Evolutionary conservation across 2,329 filamentous ascomycete species (phyloP), one percentile per base, ranked within the genome.

Genomic region (Fusarium zealandicum): DNA sequence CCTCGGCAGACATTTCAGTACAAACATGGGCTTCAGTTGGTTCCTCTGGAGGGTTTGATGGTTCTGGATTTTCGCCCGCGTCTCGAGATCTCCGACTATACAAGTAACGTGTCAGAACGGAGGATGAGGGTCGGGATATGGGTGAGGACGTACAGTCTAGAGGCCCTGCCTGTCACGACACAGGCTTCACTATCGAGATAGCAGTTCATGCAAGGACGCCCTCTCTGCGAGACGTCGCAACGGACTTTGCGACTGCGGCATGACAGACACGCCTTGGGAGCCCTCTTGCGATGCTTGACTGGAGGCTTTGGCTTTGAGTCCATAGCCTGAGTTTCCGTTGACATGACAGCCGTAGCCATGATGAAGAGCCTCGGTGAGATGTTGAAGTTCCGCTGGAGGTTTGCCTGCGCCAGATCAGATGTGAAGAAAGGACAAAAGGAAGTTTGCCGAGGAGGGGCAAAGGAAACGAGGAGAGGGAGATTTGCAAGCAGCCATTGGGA

Each of bases 151-250:
- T 43, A 58, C 54, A 58, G 36, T 37, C 54, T 50, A 16, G 54
- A 57, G 12, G 54, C 74, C 54, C 74, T 69, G 43, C 70, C 72
- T 12, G 71, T 76, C 51, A 76, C 69, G 44, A 79, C 63, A 58
- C 75, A 75, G 0, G 70, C 72, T 58, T 80, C 78, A 53, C 75
- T 77, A 57, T 82, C 79, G 43, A 80, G 76, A 35, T 78, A 78
- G 63, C 78, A 82, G 50, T 81, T 81, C 70, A 80, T 81, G 68
- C 77, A 82, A 10, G 79, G 80, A 30, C 73, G 70, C 3, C 78
- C 79, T 49, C 75, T 71, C 54, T 78, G 78, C 32, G 75, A 78
- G 12, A 81, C 78, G 59, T 80, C 79, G 50, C 79, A 81, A 17
- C 79, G 72, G 14, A 81, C 78, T 63, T 81, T 81, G 28, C 79